Evolutionary conservation across 179 eudicot genomes (phyloP).

Genomic region (Beta lomatogona): DNA sequence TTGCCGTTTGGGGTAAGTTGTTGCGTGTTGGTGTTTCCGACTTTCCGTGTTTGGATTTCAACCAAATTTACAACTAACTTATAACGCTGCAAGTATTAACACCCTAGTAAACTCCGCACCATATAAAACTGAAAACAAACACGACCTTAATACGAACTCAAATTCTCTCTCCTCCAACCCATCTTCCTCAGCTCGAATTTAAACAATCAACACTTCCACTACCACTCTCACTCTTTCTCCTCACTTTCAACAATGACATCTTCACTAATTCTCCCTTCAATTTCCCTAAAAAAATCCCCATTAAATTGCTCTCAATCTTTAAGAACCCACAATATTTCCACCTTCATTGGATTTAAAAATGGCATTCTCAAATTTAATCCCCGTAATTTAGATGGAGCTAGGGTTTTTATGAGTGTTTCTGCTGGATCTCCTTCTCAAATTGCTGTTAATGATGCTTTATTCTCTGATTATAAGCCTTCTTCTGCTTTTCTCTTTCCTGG

Average conservation of each 20-base stretch:
- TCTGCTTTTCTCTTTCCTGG: slow-evolving; percentile 86
- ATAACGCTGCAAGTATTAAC: background rate
- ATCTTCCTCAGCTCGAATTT: too few relatives aligned
- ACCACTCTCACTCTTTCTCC: background rate
- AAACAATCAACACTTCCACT: background rate
- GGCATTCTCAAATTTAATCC: slow-evolving; percentile 35
- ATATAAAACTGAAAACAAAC: slow-evolving; percentile 16
- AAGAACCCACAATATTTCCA: slow-evolving; percentile 29
- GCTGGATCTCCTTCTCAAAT: slow-evolving; percentile 50
- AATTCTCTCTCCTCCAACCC: slow-evolving; percentile 7
- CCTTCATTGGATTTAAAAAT: slow-evolving; percentile 42
- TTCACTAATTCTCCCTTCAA: slow-evolving; percentile 45
- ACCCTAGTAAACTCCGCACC: slow-evolving; percentile 28
- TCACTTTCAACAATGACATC: slow-evolving; percentile 39
- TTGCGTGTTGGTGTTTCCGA: background rate
- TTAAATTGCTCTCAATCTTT: slow-evolving; percentile 25
- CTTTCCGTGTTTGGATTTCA: background rate
- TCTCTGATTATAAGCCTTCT: slow-evolving; percentile 67
- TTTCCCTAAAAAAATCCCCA: slow-evolving; percentile 34
- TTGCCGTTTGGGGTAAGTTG: background rate
- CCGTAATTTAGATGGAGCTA: slow-evolving; percentile 42
- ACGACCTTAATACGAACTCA: slow-evolving; percentile 5
- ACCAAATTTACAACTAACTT: slow-evolving; percentile 1
- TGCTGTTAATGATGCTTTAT: slow-evolving; percentile 56
- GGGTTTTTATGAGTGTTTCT: slow-evolving; percentile 69